Evolutionary conservation across 768 basidiomycete genomes (phyloP).

Genomic region (Agrocybe praecox): DNA sequence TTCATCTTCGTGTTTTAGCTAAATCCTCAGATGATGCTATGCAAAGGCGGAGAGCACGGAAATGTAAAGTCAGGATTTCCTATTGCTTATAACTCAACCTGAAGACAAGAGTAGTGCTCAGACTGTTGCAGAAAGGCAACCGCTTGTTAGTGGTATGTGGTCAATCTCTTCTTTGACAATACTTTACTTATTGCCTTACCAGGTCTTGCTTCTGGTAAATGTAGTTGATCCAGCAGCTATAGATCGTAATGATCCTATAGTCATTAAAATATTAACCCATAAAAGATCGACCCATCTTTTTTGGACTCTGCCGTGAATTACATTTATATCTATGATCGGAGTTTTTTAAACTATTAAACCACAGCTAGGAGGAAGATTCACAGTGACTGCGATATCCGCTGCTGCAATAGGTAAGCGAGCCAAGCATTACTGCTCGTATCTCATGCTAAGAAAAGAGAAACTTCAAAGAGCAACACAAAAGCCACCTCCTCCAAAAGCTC

Average conservation of each 20-base stretch:
- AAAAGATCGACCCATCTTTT: conserved; percentile 78
- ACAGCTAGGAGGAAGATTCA: conserved; percentile 65
- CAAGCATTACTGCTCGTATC: too few relatives aligned
- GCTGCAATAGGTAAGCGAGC: conserved; percentile 58
- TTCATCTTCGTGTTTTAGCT: conserved; percentile 85
- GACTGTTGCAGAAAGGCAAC: conserved; percentile 62
- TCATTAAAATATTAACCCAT: not conserved
- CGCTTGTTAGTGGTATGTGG: conserved; percentile 84
- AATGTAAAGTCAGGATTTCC: conserved; percentile 43
- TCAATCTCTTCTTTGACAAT: not conserved
- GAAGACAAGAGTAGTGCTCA: conserved; percentile 5
- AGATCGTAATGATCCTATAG: not conserved
- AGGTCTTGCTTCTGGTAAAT: conserved; percentile 87
- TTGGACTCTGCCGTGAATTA: conserved; percentile 67
- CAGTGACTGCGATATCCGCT: conserved; percentile 77
- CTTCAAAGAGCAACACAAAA: too few relatives aligned
- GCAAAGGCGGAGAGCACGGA: conserved; percentile 72
- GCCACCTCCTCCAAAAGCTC: too few relatives aligned
- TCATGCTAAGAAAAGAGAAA: too few relatives aligned
- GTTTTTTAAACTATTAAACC: not conserved
- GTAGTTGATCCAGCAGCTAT: conserved; percentile 56
- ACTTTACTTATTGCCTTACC: not conserved
- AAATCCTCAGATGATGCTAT: conserved; percentile 72
- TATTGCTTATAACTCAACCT: not conserved
- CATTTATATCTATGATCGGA: not conserved